Evolutionary conservation across 306 rosid species (phyloP).

Genomic region (Delonix regia): DNA sequence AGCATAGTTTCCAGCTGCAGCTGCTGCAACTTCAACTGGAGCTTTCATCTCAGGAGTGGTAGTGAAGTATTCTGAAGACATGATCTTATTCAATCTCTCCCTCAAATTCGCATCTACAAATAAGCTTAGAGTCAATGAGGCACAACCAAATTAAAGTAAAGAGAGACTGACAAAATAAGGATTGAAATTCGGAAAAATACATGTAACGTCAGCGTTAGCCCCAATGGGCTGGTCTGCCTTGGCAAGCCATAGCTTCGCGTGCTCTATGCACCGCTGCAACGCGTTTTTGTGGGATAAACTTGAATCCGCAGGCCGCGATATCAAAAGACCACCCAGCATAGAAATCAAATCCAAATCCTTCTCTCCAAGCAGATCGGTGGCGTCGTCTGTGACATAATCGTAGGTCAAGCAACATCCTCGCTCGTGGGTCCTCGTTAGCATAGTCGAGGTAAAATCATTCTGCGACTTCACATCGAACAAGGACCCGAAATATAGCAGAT

Average conservation of each 20-base stretch:
- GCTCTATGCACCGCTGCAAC: conserved; percentile 73
- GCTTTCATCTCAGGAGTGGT: conserved; percentile 90
- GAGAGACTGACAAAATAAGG: background rate
- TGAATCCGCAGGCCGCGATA: conserved; percentile 77
- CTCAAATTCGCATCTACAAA: conserved; percentile 76
- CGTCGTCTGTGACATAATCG: conserved; percentile 91
- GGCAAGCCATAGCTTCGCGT: conserved; percentile 80
- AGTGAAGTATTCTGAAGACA: conserved; percentile 82
- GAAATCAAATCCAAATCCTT: conserved; percentile 82
- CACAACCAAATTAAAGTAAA: background rate
- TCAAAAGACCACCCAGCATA: conserved; percentile 57
- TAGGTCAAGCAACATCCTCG: conserved; percentile 91
- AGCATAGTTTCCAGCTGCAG: conserved; percentile 72
- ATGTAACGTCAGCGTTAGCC: conserved; percentile 59
- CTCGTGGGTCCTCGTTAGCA: conserved; percentile 86
- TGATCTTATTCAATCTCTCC: conserved; percentile 77
- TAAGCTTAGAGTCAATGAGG: background rate
- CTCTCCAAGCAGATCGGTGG: conserved; percentile 87
- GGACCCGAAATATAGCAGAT: conserved; percentile 83
- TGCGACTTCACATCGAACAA: conserved; percentile 84
- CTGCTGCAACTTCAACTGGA: conserved; percentile 81
- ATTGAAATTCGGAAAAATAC: conserved; percentile 37
- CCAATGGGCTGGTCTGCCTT: conserved; percentile 70
- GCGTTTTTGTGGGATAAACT: conserved; percentile 85
- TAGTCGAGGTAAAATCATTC: conserved; percentile 77